Evolutionary conservation across 306 rosid species (phyloP).

Genomic region (Ormosia semicastrata): DNA sequence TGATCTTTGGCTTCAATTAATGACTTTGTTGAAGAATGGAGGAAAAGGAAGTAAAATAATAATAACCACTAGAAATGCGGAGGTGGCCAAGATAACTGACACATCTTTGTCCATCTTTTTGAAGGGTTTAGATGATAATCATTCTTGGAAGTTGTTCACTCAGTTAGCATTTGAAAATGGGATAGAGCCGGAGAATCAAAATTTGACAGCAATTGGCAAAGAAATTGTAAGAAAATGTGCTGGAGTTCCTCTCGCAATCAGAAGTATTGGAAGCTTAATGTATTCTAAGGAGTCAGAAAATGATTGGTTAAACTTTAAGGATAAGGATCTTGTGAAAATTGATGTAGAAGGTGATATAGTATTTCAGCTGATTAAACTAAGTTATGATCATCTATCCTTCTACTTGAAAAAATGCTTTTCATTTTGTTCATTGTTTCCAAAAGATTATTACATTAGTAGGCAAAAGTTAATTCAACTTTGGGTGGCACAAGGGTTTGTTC

Average conservation of each 20-base stretch:
- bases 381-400: background rate
- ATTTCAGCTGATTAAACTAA: background rate
- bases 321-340: background rate
- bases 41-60: slow-evolving; percentile 7
- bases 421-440: slow-evolving; percentile 21
- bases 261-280: slow-evolving; percentile 1
- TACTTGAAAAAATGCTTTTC: background rate
- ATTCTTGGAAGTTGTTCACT: background rate
- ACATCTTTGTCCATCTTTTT: background rate
- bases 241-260: slow-evolving; percentile 19
- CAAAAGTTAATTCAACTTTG: background rate
- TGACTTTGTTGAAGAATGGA: background rate
- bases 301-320: background rate
- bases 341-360: background rate
- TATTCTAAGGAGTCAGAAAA: background rate
- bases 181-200: background rate
- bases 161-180: slow-evolving; percentile 7
- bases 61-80: background rate
- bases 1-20: background rate
- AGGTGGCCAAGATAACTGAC: background rate
- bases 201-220: background rate
- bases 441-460: rapidly evolving
- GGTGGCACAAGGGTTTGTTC: slow-evolving; percentile 21
- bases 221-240: background rate
- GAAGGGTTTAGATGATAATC: background rate